These are phyloP conservation scores for Penicillium italicum DNA, from an alignment of 2,329 filamentous ascomycete genomes.

Conservation along the genomic window DNA sequence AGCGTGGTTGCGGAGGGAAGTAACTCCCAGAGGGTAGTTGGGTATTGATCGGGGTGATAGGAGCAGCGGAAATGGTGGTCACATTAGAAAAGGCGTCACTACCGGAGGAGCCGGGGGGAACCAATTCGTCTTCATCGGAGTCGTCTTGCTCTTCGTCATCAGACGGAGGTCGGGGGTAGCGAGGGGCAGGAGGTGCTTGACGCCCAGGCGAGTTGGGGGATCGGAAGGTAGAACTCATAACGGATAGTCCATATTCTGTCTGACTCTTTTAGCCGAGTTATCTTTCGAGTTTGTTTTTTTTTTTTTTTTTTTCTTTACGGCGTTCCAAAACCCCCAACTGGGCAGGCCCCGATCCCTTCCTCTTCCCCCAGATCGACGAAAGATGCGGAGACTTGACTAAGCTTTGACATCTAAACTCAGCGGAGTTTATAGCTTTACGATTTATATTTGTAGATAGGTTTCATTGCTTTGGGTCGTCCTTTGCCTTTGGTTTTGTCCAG, in stretches of 20 bases:
- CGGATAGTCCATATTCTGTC: conserved; percentile 15
- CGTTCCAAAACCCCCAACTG: conserved; percentile 7
- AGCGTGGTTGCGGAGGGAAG: conserved; percentile 25
- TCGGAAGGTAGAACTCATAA: conserved; percentile 19
- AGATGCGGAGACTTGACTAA: conserved; percentile 3
- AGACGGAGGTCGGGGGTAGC: conserved; percentile 17
- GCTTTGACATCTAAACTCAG: neutral
- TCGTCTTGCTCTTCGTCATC: conserved; percentile 23
- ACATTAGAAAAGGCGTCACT: conserved; percentile 49
- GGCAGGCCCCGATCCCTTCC: conserved; percentile 11
- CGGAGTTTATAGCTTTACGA: neutral
- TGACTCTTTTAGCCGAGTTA: neutral
- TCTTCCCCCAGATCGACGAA: conserved; percentile 3
- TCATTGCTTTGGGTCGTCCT: neutral
- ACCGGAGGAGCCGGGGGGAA: conserved; percentile 43
- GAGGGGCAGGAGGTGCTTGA: conserved; percentile 16
- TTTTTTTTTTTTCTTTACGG: neutral
- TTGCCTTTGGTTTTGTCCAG: neutral
- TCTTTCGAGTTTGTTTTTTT: no score
- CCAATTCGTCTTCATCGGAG: conserved; percentile 33
- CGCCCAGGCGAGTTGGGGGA: conserved; percentile 19
- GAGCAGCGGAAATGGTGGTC: conserved; percentile 42
- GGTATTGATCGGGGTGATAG: conserved; percentile 37
- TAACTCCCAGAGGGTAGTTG: conserved; percentile 20
- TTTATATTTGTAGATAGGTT: neutral